phyloP scores from a whole-genome alignment of 2,329 filamentous ascomycete genomes.

The Juglanconis oblonga region DNA sequence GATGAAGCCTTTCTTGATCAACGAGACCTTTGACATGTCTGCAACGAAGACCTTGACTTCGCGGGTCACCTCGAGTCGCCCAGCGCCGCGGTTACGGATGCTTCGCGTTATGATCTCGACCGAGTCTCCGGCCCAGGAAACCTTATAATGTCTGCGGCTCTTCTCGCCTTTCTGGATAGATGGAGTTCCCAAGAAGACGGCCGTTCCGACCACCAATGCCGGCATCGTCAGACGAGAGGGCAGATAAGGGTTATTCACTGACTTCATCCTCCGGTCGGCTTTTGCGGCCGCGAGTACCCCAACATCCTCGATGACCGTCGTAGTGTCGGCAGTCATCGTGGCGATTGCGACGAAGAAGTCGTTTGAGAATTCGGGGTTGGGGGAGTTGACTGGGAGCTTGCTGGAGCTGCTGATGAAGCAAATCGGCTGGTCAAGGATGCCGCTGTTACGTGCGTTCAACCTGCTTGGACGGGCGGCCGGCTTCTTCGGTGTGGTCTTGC shows the following conservation, averaged over 20 bases:
- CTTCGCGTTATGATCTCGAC: constrained; percentile 54
- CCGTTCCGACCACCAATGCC: constrained; percentile 46
- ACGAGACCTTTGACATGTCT: constrained; percentile 51
- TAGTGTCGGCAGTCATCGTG: constrained; percentile 47
- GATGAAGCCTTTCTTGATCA: constrained; percentile 51
- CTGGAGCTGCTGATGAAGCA: constrained; percentile 34
- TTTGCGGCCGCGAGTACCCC: background rate
- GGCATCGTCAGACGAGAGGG: constrained; percentile 45
- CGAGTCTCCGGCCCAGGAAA: constrained; percentile 57
- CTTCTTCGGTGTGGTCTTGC: background rate
- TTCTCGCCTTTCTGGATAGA: constrained; percentile 19
- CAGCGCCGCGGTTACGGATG: constrained; percentile 26
- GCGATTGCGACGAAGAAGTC: constrained; percentile 52
- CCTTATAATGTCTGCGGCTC: constrained; percentile 25
- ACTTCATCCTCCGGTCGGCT: constrained; percentile 15
- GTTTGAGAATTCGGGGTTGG: constrained; percentile 41
- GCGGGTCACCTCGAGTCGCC: constrained; percentile 37
- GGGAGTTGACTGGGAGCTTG: constrained; percentile 4
- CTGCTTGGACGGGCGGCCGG: background rate
- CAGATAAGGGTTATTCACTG: constrained; percentile 35
- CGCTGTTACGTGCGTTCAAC: constrained; percentile 2
- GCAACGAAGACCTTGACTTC: constrained; percentile 55
- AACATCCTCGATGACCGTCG: constrained; percentile 37
- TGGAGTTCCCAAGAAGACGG: constrained; percentile 33
- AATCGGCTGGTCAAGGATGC: constrained; percentile 9